Base-by-base conservation (phyloP, 306 rosid species). In the Pueraria montana region DNA sequence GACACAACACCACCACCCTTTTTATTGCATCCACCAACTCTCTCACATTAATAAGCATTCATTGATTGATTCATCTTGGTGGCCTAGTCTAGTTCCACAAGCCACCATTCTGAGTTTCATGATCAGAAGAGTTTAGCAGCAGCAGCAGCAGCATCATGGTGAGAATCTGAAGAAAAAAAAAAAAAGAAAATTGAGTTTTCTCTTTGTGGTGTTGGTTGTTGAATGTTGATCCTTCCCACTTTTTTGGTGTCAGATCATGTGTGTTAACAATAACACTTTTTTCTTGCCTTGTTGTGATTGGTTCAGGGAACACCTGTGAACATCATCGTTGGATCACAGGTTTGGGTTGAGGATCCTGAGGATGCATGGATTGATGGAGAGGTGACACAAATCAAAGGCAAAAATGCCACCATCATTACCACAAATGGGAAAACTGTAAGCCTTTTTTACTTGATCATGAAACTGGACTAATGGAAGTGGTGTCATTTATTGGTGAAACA, bases 261-360 rank as follows among this genome's bases (percentile, higher is more conserved):
- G 26, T 10, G 24, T 7, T 76, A 11, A 38, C 1, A 8, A 1
- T 38, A 38, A 45, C 23, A 42, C 52, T 61, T 68, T 61, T 68
- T 38, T 80, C 12, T 58, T 81, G 81, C 5, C 36, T 45, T 55
- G n/a, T 43, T 38, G 20, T 34, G 70, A 75, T 18, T 87, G 86
- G 69, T 84, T 78, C 89, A 93, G 96, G 97, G 97, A 82, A 93
- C 92, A 64, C 96, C 97, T 45, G 96, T 91, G 84, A 91, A 91
- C 83, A 93, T 93, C 87, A 90, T 91, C 3, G 96, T 91, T 78
- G 97, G 97, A 88, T 93, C 97, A 79, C 92, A 91, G 64, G 94
- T 90, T 59, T 93, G 97, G 97, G 88, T 86, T 38, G 97, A 90
- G 85, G 94, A 90, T 85, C 89, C 90, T 40, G 92, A 87, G 80